Evolutionary conservation across 768 basidiomycete species (phyloP), one percentile per base, ranked within the genome.

Genomic region (Lentinula sp.): DNA sequence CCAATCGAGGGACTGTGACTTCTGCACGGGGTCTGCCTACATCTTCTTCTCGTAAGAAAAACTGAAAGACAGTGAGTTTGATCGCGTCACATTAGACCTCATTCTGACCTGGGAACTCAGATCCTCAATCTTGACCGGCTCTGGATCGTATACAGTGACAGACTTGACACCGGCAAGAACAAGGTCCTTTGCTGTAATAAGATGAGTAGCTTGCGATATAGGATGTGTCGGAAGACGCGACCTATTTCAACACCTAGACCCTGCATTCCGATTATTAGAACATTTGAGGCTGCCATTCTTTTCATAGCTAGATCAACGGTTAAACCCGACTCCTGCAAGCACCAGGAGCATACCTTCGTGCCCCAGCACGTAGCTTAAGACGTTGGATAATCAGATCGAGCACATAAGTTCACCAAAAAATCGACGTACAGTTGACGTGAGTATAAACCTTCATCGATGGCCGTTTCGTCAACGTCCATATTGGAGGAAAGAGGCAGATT

Each of bases 211-310:
- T 48, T 59, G 28, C 55, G 4, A 10, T 42, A 55, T 7, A 16
- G 65, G 62, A 36, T 45, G 33, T 28, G 8, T 35, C 35, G 37
- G 20, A 42, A 37, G 36, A 60, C 68, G 76, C 62, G 76, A 87
- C 95, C 96, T 68, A 98, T 97, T 76, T 99, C 97, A 61, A 92
- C 92, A 49, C 97, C 96, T 61, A 99, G 75, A 58, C 97, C 97
- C 61, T 90, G 88, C 70, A 94, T 75, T 9, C 97, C 97, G 50
- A 97, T 87, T 64, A 99, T 86, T 64, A 99, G 84, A 45, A 98
- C 90, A 70, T 97, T 97, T 41, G 95, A 98, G 15, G 84, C 80
- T 6, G 97, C 96, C 97, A 99, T 98, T 70, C 88, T 89, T 81
- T 97, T 97, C 97, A 98, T 98, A 49, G 96, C 96, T 98, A 66